A percentile compares a stretch with the other conserved stretches of the same genome.
Conservation (phyloP, 352 stramenopile species). For the Peronosclerospora sorghi region DNA sequence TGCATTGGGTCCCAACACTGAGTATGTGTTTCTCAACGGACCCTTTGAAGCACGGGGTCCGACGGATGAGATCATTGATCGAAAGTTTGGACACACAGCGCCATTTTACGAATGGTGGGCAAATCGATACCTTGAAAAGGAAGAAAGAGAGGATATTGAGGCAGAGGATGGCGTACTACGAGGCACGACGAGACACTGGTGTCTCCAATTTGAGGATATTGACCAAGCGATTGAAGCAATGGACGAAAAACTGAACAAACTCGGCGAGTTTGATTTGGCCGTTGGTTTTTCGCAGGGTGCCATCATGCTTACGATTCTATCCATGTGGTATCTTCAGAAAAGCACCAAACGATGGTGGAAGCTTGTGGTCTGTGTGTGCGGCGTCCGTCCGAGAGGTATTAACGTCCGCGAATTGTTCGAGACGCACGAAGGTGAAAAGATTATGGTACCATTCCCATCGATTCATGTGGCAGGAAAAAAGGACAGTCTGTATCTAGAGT, state of each 20-base stretch:
- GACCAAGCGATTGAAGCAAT: constrained; percentile 40
- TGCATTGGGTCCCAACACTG: constrained; percentile 40
- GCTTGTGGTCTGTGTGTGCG: constrained; percentile 34
- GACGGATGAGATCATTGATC: constrained; percentile 42
- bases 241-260: constrained; percentile 34
- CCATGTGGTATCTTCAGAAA: constrained; percentile 44
- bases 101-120: constrained; percentile 1
- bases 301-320: constrained; percentile 47
- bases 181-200: not conserved
- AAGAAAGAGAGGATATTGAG: constrained; percentile 1
- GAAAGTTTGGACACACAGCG: not conserved
- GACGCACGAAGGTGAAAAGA: constrained; percentile 23
- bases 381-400: constrained; percentile 23
- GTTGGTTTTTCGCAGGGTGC: constrained; percentile 73
- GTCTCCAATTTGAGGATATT: not conserved
- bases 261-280: constrained; percentile 67
- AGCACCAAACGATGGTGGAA: constrained; percentile 40
- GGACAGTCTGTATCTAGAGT: constrained; percentile 36
- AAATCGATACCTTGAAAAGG: not conserved
- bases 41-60: constrained; percentile 41
- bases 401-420: constrained; percentile 36
- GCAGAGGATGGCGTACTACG: not conserved
- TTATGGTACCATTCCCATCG: constrained; percentile 38
- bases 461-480: constrained; percentile 48
- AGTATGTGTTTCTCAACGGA: constrained; percentile 66